Conservation (phyloP, 2,329 filamentous ascomycete genomes). For the Clathrospora elynae region DNA sequence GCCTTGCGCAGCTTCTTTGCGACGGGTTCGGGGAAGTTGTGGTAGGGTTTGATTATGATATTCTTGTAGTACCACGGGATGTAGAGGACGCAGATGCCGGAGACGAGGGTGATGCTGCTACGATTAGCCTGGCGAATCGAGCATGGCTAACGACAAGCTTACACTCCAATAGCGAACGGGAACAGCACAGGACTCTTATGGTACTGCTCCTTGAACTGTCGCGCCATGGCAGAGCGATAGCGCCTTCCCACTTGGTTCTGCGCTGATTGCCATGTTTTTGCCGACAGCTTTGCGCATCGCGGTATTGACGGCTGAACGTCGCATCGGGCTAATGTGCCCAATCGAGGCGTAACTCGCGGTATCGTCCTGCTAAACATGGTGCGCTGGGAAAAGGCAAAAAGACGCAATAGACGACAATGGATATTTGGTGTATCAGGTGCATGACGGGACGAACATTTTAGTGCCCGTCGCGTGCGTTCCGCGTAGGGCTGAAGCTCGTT, state of each 20-base stretch:
- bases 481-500: constrained; percentile 36
- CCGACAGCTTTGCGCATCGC: constrained; percentile 26
- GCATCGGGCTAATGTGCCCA: constrained; percentile 30
- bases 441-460: constrained; percentile 35
- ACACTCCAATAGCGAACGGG: constrained; percentile 42
- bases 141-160: constrained; percentile 2
- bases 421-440: constrained; percentile 23
- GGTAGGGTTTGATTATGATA: constrained; percentile 56
- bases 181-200: constrained; percentile 49
- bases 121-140: constrained; percentile 11
- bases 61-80: constrained; percentile 55
- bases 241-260: constrained; percentile 37
- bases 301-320: constrained; percentile 30
- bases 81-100: constrained; percentile 49
- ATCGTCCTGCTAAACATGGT: constrained; percentile 48
- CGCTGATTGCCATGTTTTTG: constrained; percentile 31
- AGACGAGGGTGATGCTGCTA: constrained; percentile 47
- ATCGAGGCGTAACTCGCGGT: constrained; percentile 31
- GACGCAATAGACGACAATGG: constrained; percentile 16
- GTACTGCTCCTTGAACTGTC: constrained; percentile 43
- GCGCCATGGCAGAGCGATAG: constrained; percentile 34
- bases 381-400: constrained; percentile 20
- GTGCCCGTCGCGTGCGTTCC: constrained; percentile 29
- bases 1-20: constrained; percentile 81
- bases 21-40: constrained; percentile 69